phyloP scores from a whole-genome alignment of 2,329 filamentous ascomycete genomes.

The Xylaria polymorpha region DNA sequence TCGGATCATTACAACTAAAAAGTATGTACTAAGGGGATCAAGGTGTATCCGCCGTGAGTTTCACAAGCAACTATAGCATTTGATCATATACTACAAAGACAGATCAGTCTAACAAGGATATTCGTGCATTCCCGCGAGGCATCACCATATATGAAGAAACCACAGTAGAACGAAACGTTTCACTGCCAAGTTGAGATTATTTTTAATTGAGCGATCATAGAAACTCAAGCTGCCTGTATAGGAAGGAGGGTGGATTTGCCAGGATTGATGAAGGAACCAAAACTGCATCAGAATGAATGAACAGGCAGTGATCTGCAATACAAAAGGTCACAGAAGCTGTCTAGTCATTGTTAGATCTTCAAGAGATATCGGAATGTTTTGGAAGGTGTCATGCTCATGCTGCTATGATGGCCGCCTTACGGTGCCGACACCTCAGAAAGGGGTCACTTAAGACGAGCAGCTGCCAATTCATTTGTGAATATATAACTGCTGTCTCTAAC shows the following conservation, averaged over 20 bases:
- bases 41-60: no score
- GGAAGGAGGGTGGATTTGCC: conserved; percentile 18
- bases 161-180: background rate
- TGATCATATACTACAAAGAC: background rate
- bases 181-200: conserved; percentile 5
- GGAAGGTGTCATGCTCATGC: background rate
- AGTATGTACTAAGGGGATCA: background rate
- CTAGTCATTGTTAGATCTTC: background rate
- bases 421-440: background rate
- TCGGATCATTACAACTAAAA: background rate
- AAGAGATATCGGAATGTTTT: background rate
- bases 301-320: conserved; percentile 23
- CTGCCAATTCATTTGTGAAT: background rate
- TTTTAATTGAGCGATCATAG: background rate
- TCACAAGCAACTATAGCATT: background rate
- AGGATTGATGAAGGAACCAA: conserved; percentile 10
- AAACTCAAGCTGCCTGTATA: conserved; percentile 16
- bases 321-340: background rate
- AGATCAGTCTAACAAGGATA: background rate
- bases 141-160: background rate
- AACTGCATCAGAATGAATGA: conserved; percentile 5
- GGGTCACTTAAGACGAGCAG: background rate
- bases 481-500: background rate
- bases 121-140: background rate
- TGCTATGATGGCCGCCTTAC: background rate